Percentiles rank a stretch among this genome's conserved stretches.
These are phyloP conservation scores for Arthrobotrys megalospora DNA, from an alignment of 2,329 filamentous ascomycete species.

Conservation along the genomic window DNA sequence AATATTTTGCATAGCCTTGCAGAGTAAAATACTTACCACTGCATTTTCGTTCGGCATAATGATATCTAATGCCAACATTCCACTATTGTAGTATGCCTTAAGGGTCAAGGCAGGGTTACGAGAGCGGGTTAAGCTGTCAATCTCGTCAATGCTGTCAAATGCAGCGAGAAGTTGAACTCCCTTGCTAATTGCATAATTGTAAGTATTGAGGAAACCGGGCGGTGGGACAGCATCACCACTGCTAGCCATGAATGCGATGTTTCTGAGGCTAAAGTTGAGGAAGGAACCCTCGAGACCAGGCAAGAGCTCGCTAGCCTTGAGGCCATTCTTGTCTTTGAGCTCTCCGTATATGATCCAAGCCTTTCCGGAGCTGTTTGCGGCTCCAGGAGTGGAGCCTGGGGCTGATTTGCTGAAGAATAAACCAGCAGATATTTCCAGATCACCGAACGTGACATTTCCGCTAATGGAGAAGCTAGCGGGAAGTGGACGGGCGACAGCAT, in stretches of 20 bases:
- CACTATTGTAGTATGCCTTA: slow-evolving; percentile 17
- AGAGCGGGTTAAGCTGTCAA: slow-evolving; percentile 29
- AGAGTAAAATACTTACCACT: not conserved
- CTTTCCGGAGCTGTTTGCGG: not conserved
- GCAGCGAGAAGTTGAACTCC: slow-evolving; percentile 28
- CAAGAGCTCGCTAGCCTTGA: slow-evolving; percentile 22
- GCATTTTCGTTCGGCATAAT: slow-evolving; percentile 19
- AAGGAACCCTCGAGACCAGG: slow-evolving; percentile 14
- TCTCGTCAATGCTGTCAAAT: slow-evolving; percentile 28
- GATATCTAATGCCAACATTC: slow-evolving; percentile 20
- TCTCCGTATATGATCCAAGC: slow-evolving; percentile 24
- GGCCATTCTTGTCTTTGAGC: slow-evolving; percentile 6
- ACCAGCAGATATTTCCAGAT: slow-evolving; percentile 27
- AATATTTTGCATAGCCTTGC: no score
- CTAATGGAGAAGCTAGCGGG: slow-evolving; percentile 26
- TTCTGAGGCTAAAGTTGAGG: slow-evolving; percentile 29
- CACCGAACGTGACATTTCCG: slow-evolving; percentile 17
- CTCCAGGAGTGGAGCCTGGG: not conserved
- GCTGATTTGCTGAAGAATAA: slow-evolving; percentile 18
- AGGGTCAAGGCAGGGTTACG: slow-evolving; percentile 22
- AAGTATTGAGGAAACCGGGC: slow-evolving; percentile 20
- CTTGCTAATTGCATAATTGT: slow-evolving; percentile 24
- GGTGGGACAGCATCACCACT: slow-evolving; percentile 8
- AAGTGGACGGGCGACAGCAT: slow-evolving; percentile 14
- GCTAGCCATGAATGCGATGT: slow-evolving; percentile 30